phyloP scores from a whole-genome alignment of 768 basidiomycete genomes.

The Serendipita sp. region DNA sequence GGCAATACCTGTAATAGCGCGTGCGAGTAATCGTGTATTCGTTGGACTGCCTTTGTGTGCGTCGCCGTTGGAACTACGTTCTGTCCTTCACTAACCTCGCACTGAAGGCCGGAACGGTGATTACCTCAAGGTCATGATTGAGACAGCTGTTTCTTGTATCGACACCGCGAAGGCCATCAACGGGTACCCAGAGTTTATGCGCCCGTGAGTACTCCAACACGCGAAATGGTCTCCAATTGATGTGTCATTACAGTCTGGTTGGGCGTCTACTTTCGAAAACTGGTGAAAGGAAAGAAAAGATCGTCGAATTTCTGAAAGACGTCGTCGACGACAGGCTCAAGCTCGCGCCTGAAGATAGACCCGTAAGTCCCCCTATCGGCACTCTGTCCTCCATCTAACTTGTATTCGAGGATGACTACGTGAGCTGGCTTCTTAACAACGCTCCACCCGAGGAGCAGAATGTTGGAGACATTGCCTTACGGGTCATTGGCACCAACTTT shows the following conservation, averaged over 20 bases:
- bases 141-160: background rate
- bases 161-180: background rate
- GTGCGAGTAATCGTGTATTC: constrained; percentile 30
- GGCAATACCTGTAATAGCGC: constrained; percentile 23
- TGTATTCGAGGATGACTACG: constrained; percentile 25
- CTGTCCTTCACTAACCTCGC: too few relatives aligned
- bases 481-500: constrained; percentile 26
- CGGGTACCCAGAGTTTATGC: background rate
- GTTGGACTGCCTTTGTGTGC: constrained; percentile 34
- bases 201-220: background rate
- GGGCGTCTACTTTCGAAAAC: too few relatives aligned
- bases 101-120: background rate
- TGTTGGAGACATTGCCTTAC: constrained; percentile 18
- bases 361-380: background rate
- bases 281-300: background rate
- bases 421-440: constrained; percentile 30
- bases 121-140: background rate
- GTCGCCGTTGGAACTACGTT: constrained; percentile 7
- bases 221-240: too few relatives aligned
- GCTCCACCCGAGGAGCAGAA: constrained; percentile 21
- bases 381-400: too few relatives aligned
- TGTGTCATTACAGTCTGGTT: too few relatives aligned
- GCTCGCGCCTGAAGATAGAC: background rate
- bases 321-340: background rate
- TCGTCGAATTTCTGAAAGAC: background rate